Evolutionary conservation across 1,284 basidiomycete genomes (phyloP), one percentile per base, ranked within the genome.

Genomic region (Psilocybe mexicana): DNA sequence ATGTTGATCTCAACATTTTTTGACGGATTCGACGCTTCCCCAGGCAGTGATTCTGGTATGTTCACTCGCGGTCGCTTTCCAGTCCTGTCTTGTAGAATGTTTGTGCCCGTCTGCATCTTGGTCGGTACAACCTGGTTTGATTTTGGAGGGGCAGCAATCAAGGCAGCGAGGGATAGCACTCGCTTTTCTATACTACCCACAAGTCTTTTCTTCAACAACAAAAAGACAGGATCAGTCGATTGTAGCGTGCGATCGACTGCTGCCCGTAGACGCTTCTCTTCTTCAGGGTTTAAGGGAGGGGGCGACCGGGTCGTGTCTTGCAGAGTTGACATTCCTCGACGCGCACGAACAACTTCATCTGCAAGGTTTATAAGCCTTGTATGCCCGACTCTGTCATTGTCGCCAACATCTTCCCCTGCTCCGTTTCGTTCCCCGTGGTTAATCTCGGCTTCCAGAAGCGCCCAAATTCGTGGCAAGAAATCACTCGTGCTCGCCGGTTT

Each of bases 321-420:
- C 44, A 10, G 58, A 51, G 14, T 12, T 40, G 11, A 40, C 14
- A 45, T 69, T 10, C 43, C 65, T 44, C 65, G 67, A 33, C 74
- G 73, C 2, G 77, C 81, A 18, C 79, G 83, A 28, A 89, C 66
- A 48, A 90, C 81, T 65, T 91, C 88, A 67, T 90, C 88, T 0
- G 85, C 86, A 18, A 91, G 78, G 66, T 90, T 84, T 36, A 83
- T 69, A 43, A 90, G 67, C 63, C 84, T 88, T 7, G 83, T 86
- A 23, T 63, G 58, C 24, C 60, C 60, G 14, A 59, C 35, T 42
- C n/a, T 45, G 12, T 59, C 55, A 42, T 45, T 42, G 10, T 44
- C 52, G 12, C 14, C 47, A n/a, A 23, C 26, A 11, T 36, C 45
- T 33, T 8, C 51, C 42, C 18, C 59, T 50, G 8, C 61, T 59